Base-by-base conservation (phyloP, 495 filamentous ascomycete species). In the Talaromyces adpressus region DNA sequence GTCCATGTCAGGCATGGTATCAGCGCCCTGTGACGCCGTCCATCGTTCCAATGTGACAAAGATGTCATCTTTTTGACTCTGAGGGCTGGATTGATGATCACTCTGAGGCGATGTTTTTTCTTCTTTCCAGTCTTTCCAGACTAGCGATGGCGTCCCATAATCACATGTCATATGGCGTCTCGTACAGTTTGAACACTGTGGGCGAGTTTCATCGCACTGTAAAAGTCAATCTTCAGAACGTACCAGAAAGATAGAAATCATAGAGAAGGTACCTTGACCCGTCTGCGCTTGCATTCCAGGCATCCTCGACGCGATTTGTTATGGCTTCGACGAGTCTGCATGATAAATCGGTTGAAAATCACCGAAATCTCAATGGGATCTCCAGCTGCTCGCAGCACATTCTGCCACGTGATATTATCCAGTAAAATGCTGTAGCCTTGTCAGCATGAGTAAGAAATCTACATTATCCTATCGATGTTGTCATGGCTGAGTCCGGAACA, bases 121-220 rank as follows among this genome's bases (percentile, higher is more conserved):
- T 6, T 45, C n/a, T 45, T n/a, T 45, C 39, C 16, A 18, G 39
- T 45, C 39, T 45, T 45, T 45, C 39, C 39, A 69, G 9, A 79
- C 64, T 1, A 75, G 73, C 45, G 58, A 73, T 7, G 68, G 70
- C 3, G 74, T 73, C 27, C 74, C 74, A 64, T 77, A 79, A 62
- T 77, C 73, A 63, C 75, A 79, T 34, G 73, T 71, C 1, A 73
- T 58, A 66, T 72, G 71, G 18, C 76, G 74, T 56, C 76, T 75
- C 23, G 71, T 68, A 29, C 76, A 79, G 63, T 79, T 79, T 57
- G 70, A 67, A 61, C 76, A 79, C 4, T 65, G 65, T 16, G 76
- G 76, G 12, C 74, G 71, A 25, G 66, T 16, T 18, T 45, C 39
- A 6, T 45, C 39, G 2, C 39, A 45, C 39, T 45, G 39, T 45